phyloP scores from a whole-genome alignment of 2,329 filamentous ascomycete species.

The Fusarium pseudoanthophilum region DNA sequence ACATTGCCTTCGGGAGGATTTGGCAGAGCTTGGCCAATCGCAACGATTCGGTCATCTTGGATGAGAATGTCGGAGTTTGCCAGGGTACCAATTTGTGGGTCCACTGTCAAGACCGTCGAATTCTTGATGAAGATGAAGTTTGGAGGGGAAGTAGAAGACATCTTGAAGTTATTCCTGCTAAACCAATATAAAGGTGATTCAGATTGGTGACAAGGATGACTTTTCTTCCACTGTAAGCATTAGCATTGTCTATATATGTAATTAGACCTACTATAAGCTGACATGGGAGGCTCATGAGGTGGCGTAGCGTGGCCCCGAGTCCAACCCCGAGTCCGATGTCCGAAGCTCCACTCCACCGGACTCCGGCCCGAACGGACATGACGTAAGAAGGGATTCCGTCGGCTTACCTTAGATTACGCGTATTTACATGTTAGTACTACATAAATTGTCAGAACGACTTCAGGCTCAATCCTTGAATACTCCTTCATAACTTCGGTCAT shows the following conservation, averaged over 20 bases:
- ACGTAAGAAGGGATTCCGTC: not conserved
- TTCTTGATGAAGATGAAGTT: not conserved
- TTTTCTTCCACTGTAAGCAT: not conserved
- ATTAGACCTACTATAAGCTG: no score
- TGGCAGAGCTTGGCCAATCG: not conserved
- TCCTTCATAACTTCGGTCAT: rapidly evolving
- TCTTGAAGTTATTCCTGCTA: not conserved
- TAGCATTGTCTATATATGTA: not conserved
- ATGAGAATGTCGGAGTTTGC: not conserved
- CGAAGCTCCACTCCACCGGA: not conserved
- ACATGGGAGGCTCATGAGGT: no score
- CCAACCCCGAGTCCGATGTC: not conserved
- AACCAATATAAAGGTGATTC: no score
- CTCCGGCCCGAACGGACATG: not conserved
- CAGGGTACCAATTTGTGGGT: not conserved
- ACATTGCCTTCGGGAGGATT: not conserved
- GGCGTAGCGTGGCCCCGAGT: not conserved
- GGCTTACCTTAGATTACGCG: not conserved
- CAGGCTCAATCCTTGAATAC: not conserved
- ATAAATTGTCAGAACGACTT: not conserved
- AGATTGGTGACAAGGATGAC: rapidly evolving
- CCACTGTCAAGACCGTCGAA: not conserved
- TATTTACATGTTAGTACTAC: rapidly evolving
- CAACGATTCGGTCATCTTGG: not conserved
- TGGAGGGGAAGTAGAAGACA: not conserved